Conservation (phyloP, 2,329 filamentous ascomycete species). For the Penicillium sp. region DNA sequence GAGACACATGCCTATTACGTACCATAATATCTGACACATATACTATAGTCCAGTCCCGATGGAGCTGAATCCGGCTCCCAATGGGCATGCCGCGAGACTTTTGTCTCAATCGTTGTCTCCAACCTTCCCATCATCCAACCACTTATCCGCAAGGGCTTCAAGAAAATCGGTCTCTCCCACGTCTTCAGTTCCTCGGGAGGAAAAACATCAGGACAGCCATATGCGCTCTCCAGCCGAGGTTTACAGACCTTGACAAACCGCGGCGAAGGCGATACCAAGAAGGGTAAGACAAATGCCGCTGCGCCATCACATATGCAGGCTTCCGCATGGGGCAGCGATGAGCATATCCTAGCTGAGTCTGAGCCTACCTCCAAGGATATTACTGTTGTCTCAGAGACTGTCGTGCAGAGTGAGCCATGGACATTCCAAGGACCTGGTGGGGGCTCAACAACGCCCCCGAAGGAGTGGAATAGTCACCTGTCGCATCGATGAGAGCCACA, state of each 20-base stretch:
- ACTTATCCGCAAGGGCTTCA: constrained; percentile 25
- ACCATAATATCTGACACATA: background rate
- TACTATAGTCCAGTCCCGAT: constrained; percentile 28
- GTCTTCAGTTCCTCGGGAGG: constrained; percentile 26
- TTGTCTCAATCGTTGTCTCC: constrained; percentile 42
- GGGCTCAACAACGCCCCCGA: constrained; percentile 10
- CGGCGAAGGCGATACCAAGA: constrained; percentile 12
- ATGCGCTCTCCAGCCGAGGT: constrained; percentile 21
- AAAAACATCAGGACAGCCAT: constrained; percentile 18
- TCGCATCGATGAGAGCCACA: background rate
- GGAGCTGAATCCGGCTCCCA: constrained; percentile 38
- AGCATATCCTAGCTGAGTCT: constrained; percentile 21
- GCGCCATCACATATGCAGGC: constrained; percentile 15
- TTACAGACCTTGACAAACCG: constrained; percentile 14
- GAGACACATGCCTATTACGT: background rate
- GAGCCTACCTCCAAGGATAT: constrained; percentile 18
- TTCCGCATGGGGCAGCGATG: constrained; percentile 31
- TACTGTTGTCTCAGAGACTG: constrained; percentile 27
- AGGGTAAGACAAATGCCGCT: constrained; percentile 8
- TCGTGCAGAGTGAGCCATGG: constrained; percentile 26
- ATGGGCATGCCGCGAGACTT: constrained; percentile 45
- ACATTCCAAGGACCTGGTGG: background rate
- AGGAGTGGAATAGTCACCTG: constrained; percentile 10
- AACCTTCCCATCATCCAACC: constrained; percentile 44
- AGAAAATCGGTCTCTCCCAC: constrained; percentile 26